Evolutionary conservation across 805 yeast genomes (phyloP), one percentile per base, ranked within the genome.

Genomic region (Lipomyces lipofer): DNA sequence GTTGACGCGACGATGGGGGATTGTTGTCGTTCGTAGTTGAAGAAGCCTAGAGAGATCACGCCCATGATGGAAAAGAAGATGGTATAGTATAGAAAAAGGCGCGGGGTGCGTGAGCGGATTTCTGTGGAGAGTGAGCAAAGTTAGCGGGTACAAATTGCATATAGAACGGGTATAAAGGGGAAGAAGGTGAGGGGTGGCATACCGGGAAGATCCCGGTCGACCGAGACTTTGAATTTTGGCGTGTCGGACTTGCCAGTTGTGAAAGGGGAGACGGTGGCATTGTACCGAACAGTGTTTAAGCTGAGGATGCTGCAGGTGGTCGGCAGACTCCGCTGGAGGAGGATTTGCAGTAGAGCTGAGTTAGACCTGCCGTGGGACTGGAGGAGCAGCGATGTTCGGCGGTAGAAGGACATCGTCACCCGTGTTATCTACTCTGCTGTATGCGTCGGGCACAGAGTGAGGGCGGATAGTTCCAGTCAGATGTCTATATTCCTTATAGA

Each of bases 1-100:
- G 96, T 86, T 5, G 96, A 91, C 38, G 86, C 80, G 64, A 92
- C 86, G 55, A 92, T 80, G 1, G 98, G 97, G 12, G 96, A 88
- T 43, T 86, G 83, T 17, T 90, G 83, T 69, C 90, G 91, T 69
- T 94, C 99, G 71, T 92, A 91, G 75, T 94, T 91, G 79, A 92
- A 85, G 64, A 92, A 87, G 28, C 87, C 78, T 28, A 78, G 74
- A 46, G 85, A 71, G 1, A 85, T 72, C 3, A 76, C 71, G 22
- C 78, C 78, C 79, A 85, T 82, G 48, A 78, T 71, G 12, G 74
- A 69, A 43, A 78, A 70, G 66, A 86, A 86, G 2, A 72, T 70
- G 4, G 76, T 69, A 67, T 90, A 84, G 52, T 82, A 80, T 21
- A 73, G 64, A 51, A 83, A 72, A 58, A 79, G 78, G 59, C 74